Conservation (phyloP, 2,329 filamentous ascomycete species). For the Fusarium sp. region DNA sequence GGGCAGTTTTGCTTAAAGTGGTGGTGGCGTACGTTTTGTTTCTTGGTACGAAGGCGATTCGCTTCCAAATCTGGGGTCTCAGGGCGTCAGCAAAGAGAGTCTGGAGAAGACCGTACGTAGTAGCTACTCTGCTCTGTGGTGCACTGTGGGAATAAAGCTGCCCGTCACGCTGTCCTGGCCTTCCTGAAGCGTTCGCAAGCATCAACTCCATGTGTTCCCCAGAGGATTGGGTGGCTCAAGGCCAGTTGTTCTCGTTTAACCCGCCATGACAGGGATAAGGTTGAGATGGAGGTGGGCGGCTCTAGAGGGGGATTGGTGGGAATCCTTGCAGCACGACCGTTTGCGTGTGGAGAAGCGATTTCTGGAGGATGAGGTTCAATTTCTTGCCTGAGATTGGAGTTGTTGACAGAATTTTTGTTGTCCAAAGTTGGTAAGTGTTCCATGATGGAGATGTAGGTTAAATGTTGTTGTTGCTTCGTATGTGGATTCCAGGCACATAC, state of each 20-base stretch:
- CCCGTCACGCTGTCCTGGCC: not conserved
- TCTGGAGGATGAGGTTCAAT: constrained; percentile 23
- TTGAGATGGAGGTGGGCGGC: constrained; percentile 29
- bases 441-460: constrained; percentile 11
- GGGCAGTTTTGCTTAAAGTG: constrained; percentile 17
- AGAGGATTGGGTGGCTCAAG: constrained; percentile 21
- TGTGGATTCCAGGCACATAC: constrained; percentile 4
- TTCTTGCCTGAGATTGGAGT: constrained; percentile 10
- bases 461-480: constrained; percentile 13
- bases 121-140: not conserved
- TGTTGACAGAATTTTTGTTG: not conserved
- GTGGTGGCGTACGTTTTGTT: constrained; percentile 23
- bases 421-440: not conserved
- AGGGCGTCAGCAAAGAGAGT: constrained; percentile 1
- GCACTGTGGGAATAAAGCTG: not conserved
- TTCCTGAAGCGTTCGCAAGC: constrained; percentile 10
- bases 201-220: constrained; percentile 20
- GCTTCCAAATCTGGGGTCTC: constrained; percentile 17
- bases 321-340: constrained; percentile 16
- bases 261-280: constrained; percentile 23
- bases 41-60: constrained; percentile 11
- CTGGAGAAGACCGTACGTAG: constrained; percentile 16
- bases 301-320: constrained; percentile 31
- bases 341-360: constrained; percentile 33
- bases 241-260: constrained; percentile 34